These are phyloP conservation scores for Ascochyta pisi DNA, from an alignment of 2,329 filamentous ascomycete species.

Conservation along the genomic window DNA sequence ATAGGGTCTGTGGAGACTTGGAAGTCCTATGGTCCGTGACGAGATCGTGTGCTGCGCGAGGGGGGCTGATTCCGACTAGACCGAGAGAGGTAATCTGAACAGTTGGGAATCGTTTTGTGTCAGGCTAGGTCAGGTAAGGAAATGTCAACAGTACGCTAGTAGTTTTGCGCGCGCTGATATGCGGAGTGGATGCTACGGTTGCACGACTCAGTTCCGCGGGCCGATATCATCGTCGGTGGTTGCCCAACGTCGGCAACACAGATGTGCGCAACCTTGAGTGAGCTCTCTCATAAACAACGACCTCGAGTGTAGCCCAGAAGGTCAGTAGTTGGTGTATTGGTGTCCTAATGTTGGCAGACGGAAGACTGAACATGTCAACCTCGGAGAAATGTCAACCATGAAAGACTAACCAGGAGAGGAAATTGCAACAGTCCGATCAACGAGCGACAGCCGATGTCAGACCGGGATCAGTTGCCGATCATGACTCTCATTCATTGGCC, in stretches of 20 bases:
- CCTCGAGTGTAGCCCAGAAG: too few species aligned
- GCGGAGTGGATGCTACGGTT: constrained; percentile 2
- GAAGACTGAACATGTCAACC: neutral
- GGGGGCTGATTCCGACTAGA: constrained; percentile 13
- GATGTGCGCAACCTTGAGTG: too few species aligned
- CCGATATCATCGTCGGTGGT: neutral
- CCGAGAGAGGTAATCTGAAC: constrained; percentile 25
- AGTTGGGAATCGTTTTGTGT: constrained; percentile 16
- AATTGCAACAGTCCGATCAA: constrained; percentile 20
- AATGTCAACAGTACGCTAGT: constrained; percentile 23
- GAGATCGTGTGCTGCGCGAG: constrained; percentile 5
- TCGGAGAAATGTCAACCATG: neutral
- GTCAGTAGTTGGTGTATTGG: too few species aligned
- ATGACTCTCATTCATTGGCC: constrained; percentile 1
- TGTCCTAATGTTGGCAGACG: neutral
- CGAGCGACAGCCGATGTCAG: constrained; percentile 14
- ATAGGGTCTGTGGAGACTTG: constrained; percentile 23
- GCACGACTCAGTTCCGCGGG: constrained; percentile 27
- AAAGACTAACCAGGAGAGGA: constrained; percentile 10
- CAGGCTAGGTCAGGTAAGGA: constrained; percentile 17
- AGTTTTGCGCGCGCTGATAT: constrained; percentile 2
- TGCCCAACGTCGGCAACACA: neutral
- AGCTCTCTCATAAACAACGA: too few species aligned
- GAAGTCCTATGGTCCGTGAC: constrained; percentile 7
- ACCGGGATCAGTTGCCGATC: constrained; percentile 1